Evolutionary conservation across 2,329 filamentous ascomycete genomes (phyloP).

Genomic region (Clarireedia hainanense): DNA sequence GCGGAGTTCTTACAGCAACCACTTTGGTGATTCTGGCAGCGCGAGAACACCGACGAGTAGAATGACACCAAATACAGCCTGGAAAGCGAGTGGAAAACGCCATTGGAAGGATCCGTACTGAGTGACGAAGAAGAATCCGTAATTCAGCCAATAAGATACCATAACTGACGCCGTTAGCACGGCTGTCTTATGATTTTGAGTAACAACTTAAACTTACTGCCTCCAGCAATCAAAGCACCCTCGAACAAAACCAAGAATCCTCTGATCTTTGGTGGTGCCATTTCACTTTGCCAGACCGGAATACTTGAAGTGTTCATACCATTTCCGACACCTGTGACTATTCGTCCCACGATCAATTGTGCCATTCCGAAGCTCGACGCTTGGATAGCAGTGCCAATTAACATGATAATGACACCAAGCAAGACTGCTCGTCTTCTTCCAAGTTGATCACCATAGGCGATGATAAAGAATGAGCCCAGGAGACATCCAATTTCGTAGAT

Average conservation of each 20-base stretch:
- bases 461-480: slow-evolving; percentile 46
- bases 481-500: slow-evolving; percentile 55
- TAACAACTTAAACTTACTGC: slow-evolving; percentile 26
- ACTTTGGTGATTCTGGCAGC: slow-evolving; percentile 44
- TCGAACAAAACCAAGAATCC: slow-evolving; percentile 56
- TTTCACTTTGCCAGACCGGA: slow-evolving; percentile 55
- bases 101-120: slow-evolving; percentile 45
- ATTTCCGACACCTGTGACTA: slow-evolving; percentile 43
- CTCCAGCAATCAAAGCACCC: slow-evolving; percentile 48
- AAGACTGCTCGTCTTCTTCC: slow-evolving; percentile 51
- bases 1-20: slow-evolving; percentile 27
- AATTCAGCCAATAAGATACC: slow-evolving; percentile 52
- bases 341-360: slow-evolving; percentile 46
- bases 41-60: slow-evolving; percentile 45
- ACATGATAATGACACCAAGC: slow-evolving; percentile 48
- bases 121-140: slow-evolving; percentile 46
- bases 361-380: slow-evolving; percentile 36
- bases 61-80: slow-evolving; percentile 50
- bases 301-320: slow-evolving; percentile 42
- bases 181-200: not conserved
- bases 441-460: slow-evolving; percentile 47
- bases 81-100: slow-evolving; percentile 55
- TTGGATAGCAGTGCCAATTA: slow-evolving; percentile 43
- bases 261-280: slow-evolving; percentile 47
- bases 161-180: slow-evolving; percentile 6